Base-by-base conservation (phyloP, 2,329 filamentous ascomycete genomes). In the Neofusicoccum laricinum region DNA sequence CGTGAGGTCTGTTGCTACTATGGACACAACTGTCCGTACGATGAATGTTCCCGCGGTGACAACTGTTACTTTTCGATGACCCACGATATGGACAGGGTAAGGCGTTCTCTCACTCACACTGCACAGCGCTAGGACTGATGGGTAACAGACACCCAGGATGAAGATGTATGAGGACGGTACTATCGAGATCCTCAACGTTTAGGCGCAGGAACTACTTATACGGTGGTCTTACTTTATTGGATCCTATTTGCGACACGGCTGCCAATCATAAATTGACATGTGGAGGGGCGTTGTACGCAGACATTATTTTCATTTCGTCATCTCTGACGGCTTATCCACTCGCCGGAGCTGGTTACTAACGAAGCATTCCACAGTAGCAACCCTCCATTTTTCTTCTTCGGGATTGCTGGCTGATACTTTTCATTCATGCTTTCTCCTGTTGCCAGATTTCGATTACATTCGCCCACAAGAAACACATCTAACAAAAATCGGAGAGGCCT, bases 11-110 rank as follows among this genome's bases (percentile, higher is more conserved):
- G 73, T 50, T 78, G 77, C 66, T 71, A 69, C 6, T 70, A 68
- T 34, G 77, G 77, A 1, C 77, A 79, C 67, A 48, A 66, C 10
- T 72, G 71, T 49, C 64, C 68, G 4, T 68, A 67, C 50, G 68
- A 69, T 11, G 57, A 72, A 38, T 79, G 76, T 67, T 70, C 71
- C 57, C 72, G 69, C 49, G 70, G 72, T 7, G 67, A 68, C 12
- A 64, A 64, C 25, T 78, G 76, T 67, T 71, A 71, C 49, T 78
- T 76, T 61, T 58, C 57, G 17, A 69, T 71, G n/a, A 71, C 71
- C 1, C 76, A 78, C 66, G 64, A 69, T 19, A 69, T 73, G 55
- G 73, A 76, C 61, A 64, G 68, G 65, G 73, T 75, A 59, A 69
- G 71, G 68, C 12, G 25, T 34, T 7, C 17, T 7, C 17, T 17